Conservation (phyloP, 257 asterid species). For the Solanum tacnaense region DNA sequence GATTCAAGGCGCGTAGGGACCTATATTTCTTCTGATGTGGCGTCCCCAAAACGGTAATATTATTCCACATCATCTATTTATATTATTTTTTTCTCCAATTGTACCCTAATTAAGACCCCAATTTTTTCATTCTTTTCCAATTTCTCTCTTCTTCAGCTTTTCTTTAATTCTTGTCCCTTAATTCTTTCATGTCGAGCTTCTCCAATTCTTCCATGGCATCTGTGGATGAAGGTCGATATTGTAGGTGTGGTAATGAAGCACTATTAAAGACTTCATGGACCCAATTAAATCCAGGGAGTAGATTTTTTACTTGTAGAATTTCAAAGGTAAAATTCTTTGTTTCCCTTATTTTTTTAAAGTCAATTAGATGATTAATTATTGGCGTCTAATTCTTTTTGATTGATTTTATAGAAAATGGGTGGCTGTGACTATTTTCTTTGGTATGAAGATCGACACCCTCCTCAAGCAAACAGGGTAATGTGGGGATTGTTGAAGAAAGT, state of each 20-base stretch:
- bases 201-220: neutral
- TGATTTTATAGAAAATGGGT: neutral
- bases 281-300: neutral
- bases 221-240: neutral
- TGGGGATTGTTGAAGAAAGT: too few species aligned
- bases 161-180: neutral
- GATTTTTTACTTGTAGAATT: too few species aligned
- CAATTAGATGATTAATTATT: neutral
- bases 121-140: neutral
- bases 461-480: too few species aligned
- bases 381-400: neutral
- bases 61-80: neutral
- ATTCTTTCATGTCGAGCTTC: neutral
- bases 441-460: too few species aligned
- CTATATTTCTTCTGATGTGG: neutral
- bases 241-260: neutral
- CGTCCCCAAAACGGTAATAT: neutral
- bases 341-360: too few species aligned
- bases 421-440: neutral
- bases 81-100: neutral
- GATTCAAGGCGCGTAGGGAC: neutral
- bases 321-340: neutral
- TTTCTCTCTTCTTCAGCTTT: too few species aligned
- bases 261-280: neutral
- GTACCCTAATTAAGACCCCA: neutral